Percentiles rank a stretch among this genome's conserved stretches.
phyloP scores from a whole-genome alignment of 2,329 filamentous ascomycete species.

The Dactylellina drechsleri region DNA sequence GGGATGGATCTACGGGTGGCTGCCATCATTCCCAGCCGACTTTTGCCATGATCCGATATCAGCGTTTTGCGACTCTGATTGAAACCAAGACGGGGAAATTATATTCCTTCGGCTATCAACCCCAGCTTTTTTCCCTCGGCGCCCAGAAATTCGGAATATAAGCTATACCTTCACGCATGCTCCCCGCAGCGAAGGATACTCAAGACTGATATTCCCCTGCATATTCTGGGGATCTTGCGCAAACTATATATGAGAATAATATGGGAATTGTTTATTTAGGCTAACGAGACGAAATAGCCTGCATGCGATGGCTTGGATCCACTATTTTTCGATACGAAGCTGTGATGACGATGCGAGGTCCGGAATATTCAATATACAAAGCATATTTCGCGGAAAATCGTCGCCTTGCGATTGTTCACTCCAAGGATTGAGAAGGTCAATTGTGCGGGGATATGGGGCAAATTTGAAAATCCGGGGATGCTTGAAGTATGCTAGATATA shows the following conservation, averaged over 20 bases:
- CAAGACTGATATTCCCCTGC: conserved; percentile 5
- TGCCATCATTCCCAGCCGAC: not conserved
- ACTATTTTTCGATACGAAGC: conserved; percentile 21
- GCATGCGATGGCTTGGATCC: not conserved
- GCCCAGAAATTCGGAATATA: conserved; percentile 5
- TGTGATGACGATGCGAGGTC: not conserved
- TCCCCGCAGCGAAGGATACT: conserved; percentile 2
- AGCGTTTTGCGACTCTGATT: not conserved
- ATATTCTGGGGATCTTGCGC: conserved; percentile 25
- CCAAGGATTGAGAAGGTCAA: no score
- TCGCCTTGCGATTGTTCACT: no score
- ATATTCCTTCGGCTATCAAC: conserved; percentile 34
- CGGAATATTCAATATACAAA: not conserved
- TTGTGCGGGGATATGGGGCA: no score
- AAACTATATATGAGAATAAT: not conserved
- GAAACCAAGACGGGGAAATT: conserved; percentile 37
- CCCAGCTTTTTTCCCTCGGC: conserved; percentile 8
- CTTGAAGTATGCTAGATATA: not conserved
- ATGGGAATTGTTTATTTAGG: not conserved
- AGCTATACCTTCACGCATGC: not conserved
- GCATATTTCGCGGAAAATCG: conserved; percentile 10
- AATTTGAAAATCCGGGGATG: not conserved
- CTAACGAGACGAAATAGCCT: conserved; percentile 27
- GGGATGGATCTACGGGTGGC: not conserved
- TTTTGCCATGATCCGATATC: not conserved